Evolutionary conservation across 192 early-diverging fungal species (phyloP).

Genomic region (Neocallimastix lanati): DNA sequence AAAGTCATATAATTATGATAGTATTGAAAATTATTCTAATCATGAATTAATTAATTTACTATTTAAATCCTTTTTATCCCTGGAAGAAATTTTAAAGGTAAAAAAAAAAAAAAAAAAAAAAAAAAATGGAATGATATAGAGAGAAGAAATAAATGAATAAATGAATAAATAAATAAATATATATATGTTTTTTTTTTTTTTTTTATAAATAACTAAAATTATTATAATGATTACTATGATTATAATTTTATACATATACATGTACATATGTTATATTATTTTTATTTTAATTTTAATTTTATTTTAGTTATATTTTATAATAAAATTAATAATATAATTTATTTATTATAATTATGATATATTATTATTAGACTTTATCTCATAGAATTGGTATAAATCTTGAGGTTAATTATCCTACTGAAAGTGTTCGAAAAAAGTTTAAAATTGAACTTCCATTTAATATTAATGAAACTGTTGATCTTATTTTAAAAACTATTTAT

Average conservation of each 20-base stretch:
- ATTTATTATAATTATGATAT: too few species aligned
- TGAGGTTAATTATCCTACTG: slow-evolving; percentile 75
- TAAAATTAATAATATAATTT: too few species aligned
- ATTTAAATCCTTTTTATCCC: slow-evolving; percentile 12
- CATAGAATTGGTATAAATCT: slow-evolving; percentile 59
- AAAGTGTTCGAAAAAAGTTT: slow-evolving; percentile 25
- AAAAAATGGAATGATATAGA: too few species aligned
- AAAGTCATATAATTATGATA: slow-evolving; percentile 6
- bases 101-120: neutral
- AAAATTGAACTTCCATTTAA: slow-evolving; percentile 39
- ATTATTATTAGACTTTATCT: slow-evolving; percentile 43
- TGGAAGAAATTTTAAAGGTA: slow-evolving; percentile 64
- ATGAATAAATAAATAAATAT: neutral
- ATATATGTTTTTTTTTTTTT: too few species aligned
- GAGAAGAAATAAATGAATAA: too few species aligned
- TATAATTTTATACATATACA: too few species aligned
- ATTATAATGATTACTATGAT: too few species aligned
- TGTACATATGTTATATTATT: too few species aligned
- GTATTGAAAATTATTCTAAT: slow-evolving; percentile 1
- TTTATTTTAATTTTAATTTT: too few species aligned
- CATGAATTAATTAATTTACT: slow-evolving; percentile 7
- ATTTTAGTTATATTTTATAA: too few species aligned
- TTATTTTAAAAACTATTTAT: slow-evolving; percentile 71
- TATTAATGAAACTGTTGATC: slow-evolving; percentile 73
- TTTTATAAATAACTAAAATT: too few species aligned